These are phyloP conservation scores for Candida gigantensis DNA, from an alignment of 1,139 yeast genomes.

Conservation along the genomic window DNA sequence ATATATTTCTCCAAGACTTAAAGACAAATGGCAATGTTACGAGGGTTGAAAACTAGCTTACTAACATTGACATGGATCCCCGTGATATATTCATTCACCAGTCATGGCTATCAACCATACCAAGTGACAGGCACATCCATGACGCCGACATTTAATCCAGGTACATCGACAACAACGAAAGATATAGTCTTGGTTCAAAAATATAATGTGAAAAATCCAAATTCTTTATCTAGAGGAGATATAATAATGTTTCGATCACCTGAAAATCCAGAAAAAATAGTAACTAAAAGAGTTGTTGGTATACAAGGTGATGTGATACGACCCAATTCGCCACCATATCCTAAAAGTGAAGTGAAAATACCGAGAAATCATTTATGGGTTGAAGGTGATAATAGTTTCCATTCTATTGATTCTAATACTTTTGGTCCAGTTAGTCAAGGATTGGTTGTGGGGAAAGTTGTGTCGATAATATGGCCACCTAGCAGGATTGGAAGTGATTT, in stretches of 20 bases:
- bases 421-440: slow-evolving; percentile 88
- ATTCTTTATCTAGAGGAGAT: slow-evolving; percentile 60
- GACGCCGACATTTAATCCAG: slow-evolving; percentile 88
- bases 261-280: slow-evolving; percentile 65
- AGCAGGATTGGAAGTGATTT: slow-evolving; percentile 49
- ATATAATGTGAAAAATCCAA: slow-evolving; percentile 50
- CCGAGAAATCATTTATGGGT: slow-evolving; percentile 91
- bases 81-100: slow-evolving; percentile 66
- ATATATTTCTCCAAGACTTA: neutral
- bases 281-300: slow-evolving; percentile 78
- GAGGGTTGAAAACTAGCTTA: slow-evolving; percentile 25
- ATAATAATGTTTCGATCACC: slow-evolving; percentile 81
- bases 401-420: slow-evolving; percentile 78
- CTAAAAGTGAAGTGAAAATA: slow-evolving; percentile 56
- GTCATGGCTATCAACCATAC: slow-evolving; percentile 73
- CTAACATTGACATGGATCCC: slow-evolving; percentile 69
- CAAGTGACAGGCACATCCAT: slow-evolving; percentile 82
- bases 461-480: slow-evolving; percentile 67
- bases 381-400: slow-evolving; percentile 87
- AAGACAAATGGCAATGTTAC: slow-evolving; percentile 9
- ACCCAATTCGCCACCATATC: slow-evolving; percentile 63
- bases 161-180: slow-evolving; percentile 43
- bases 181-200: slow-evolving; percentile 78
- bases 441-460: slow-evolving; percentile 72
- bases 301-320: slow-evolving; percentile 66